Evolutionary conservation across 148 eudicot genomes (phyloP).

Genomic region (Cornus suecica): DNA sequence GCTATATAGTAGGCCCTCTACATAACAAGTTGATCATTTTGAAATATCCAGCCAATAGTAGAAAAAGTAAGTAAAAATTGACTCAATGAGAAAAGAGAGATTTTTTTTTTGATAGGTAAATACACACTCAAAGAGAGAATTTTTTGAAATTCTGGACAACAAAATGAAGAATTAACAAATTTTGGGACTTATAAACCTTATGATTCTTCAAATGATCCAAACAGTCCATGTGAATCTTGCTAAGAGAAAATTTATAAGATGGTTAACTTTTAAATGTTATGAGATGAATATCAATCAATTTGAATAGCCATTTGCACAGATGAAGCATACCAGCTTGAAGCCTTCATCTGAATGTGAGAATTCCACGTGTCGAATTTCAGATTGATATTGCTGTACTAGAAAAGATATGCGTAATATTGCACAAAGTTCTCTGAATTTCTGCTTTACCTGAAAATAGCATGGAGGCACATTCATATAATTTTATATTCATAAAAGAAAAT

Average conservation of each 20-base stretch:
- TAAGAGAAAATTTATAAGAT: not conserved
- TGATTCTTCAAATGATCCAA: not conserved
- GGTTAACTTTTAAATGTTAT: not conserved
- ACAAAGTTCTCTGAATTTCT: conserved; percentile 59
- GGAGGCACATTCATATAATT: not conserved
- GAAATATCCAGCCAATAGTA: no score
- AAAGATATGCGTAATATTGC: conserved; percentile 53
- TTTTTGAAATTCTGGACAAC: not conserved
- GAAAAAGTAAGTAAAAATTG: not conserved
- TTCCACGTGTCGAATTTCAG: conserved; percentile 25
- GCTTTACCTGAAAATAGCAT: conserved; percentile 27
- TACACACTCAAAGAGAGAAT: not conserved
- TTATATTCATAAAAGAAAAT: not conserved
- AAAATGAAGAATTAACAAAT: not conserved
- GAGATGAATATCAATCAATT: not conserved
- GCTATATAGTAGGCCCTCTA: not conserved
- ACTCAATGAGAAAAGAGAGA: not conserved
- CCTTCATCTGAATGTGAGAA: conserved; percentile 44
- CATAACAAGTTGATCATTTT: no score
- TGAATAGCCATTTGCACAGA: not conserved
- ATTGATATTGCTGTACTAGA: conserved; percentile 33
- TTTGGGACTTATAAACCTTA: not conserved
- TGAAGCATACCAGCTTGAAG: conserved; percentile 49
- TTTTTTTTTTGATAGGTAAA: no score
- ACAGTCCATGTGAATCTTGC: not conserved